Base-by-base conservation (phyloP, 2,329 filamentous ascomycete genomes). In the Nemania sp. region DNA sequence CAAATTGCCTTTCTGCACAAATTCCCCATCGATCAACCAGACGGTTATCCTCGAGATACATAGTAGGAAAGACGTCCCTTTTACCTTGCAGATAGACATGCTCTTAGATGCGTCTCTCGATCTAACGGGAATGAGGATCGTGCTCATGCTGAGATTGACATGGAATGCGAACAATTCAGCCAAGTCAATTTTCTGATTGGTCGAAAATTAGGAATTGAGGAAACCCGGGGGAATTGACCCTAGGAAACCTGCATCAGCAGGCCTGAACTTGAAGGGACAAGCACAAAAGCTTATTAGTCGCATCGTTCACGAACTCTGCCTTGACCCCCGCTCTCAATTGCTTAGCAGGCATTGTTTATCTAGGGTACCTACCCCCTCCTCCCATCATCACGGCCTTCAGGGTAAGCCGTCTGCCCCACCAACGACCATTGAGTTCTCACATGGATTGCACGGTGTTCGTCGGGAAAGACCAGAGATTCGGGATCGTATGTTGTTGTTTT, bases 161-260 rank as follows among this genome's bases (percentile, higher is more conserved):
- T 60, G 67, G 72, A 72, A 75, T 71, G 72, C 56, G 60, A 49
- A 57, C 55, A 71, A 72, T 66, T 55, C 35, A 27, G 47, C 45
- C 61, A 57, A 69, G 64, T 55, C 32, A 70, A 68, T 75, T 75
- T 74, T 75, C 58, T 75, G 62, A 82, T 82, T 82, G 80, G 80
- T 64, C 67, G 60, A 67, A 75, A 79, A 74, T 76, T 62, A 27
- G 29, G 71, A 74, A 73, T 71, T 69, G 32, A 55, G 15, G 53
- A 18, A 29, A 32, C 32, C 27, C 22, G 53, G 62, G 29, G 26
- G 29, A 57, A 20, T 64, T 53, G 29, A 32, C 54, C 32, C 29
- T 24, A 45, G 54, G 54, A 64, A 57, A 43, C 45, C 62, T 53
- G 62, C 61, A 64, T 58, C 43, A 41, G 22, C 43, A 71, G 38